These are phyloP conservation scores for Bertia moriformis DNA, from an alignment of 2,329 filamentous ascomycete genomes.

Conservation along the genomic window DNA sequence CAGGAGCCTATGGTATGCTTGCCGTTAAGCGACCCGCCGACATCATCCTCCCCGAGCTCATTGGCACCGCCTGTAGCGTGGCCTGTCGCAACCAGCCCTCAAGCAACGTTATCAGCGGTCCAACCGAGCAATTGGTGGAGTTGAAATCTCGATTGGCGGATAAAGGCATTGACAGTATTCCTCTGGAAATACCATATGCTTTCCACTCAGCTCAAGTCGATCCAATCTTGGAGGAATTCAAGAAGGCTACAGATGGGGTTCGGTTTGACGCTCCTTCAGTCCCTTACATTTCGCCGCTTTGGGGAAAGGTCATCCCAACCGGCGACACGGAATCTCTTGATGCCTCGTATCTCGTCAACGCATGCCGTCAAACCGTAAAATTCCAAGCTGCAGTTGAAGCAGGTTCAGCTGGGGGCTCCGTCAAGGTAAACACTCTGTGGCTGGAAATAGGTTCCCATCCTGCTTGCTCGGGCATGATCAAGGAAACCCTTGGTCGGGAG, in stretches of 20 bases:
- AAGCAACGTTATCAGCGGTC: neutral
- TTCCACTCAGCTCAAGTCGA: slow-evolving; percentile 1
- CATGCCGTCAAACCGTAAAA: neutral
- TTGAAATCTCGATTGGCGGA: neutral
- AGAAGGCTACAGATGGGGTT: neutral
- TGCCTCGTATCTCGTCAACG: neutral
- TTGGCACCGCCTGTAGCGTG: neutral
- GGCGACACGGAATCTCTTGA: neutral
- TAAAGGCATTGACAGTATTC: neutral
- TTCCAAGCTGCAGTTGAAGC: neutral
- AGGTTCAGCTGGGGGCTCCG: neutral
- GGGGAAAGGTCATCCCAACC: neutral
- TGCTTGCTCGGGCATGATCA: neutral
- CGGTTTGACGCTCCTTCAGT: neutral
- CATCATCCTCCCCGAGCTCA: neutral
- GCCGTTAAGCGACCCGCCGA: neutral
- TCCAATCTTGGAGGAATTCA: neutral
- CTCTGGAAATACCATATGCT: neutral
- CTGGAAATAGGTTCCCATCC: neutral
- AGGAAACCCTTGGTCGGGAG: neutral
- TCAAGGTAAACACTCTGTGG: neutral
- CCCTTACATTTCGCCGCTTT: neutral
- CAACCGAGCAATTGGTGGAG: neutral
- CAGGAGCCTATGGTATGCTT: neutral
- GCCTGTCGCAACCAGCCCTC: neutral